phyloP scores from a whole-genome alignment of 495 filamentous ascomycete species.

The Neurospora sp. region DNA sequence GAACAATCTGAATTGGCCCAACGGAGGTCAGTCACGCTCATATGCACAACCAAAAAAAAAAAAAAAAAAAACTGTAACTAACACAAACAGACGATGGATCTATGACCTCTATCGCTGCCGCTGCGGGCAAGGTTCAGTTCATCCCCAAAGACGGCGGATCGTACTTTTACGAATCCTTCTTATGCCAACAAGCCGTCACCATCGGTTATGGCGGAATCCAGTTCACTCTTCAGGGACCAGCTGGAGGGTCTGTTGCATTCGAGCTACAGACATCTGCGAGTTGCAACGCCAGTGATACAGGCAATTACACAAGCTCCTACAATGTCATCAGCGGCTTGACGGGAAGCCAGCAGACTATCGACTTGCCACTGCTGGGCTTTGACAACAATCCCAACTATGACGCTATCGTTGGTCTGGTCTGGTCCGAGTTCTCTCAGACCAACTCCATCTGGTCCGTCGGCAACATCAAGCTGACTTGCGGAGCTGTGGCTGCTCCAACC shows the following conservation, averaged over 20 bases:
- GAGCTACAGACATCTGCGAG: slow-evolving; percentile 44
- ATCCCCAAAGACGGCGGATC: slow-evolving; percentile 35
- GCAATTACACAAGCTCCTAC: slow-evolving; percentile 38
- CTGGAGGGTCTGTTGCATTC: slow-evolving; percentile 36
- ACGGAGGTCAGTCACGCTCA: slow-evolving; percentile 29
- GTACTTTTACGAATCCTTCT: slow-evolving; percentile 51
- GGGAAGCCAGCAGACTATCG: slow-evolving; percentile 42
- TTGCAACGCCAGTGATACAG: slow-evolving; percentile 24
- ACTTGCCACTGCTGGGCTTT: slow-evolving; percentile 42
- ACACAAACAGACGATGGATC: slow-evolving; percentile 42
- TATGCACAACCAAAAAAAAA: background rate
- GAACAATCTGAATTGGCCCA: slow-evolving; percentile 38
- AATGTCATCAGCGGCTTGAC: slow-evolving; percentile 38
- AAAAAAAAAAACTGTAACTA: background rate
- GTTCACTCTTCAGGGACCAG: slow-evolving; percentile 46
- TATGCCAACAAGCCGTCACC: slow-evolving; percentile 36
- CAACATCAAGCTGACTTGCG: slow-evolving; percentile 42
- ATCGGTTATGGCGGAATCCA: slow-evolving; percentile 42
- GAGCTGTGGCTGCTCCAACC: slow-evolving; percentile 8
- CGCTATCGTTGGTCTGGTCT: slow-evolving; percentile 42
- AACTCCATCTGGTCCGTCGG: slow-evolving; percentile 41
- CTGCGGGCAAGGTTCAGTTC: slow-evolving; percentile 40
- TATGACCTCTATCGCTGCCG: slow-evolving; percentile 40
- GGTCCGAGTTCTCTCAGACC: slow-evolving; percentile 37
- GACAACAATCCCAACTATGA: slow-evolving; percentile 38